Conservation (phyloP, 495 filamentous ascomycete species). For the Podospora fimiseda region DNA sequence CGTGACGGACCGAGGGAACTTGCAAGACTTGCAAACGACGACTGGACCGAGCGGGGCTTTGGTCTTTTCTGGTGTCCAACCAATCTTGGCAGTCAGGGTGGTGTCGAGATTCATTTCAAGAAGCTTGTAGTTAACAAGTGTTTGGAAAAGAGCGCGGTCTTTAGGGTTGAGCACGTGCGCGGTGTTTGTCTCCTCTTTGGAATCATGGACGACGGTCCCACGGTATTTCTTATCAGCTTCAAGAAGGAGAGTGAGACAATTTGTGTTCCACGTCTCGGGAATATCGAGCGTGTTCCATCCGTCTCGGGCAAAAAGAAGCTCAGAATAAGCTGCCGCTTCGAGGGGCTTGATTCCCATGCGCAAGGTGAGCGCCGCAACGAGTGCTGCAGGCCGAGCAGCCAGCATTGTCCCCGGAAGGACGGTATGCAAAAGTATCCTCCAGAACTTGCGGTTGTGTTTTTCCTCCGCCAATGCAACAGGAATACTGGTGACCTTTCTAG, state of each 20-base stretch:
- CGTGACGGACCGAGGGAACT: constrained; percentile 41
- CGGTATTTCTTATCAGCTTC: constrained; percentile 35
- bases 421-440: constrained; percentile 39
- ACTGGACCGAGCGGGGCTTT: constrained; percentile 31
- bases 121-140: constrained; percentile 42
- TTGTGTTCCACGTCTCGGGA: constrained; percentile 41
- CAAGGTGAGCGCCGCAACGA: constrained; percentile 40
- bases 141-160: constrained; percentile 34
- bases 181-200: too few relatives aligned
- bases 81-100: constrained; percentile 25
- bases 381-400: constrained; percentile 31
- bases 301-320: constrained; percentile 30
- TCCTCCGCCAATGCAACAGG: constrained; percentile 32
- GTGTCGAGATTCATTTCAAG: constrained; percentile 40
- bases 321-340: constrained; percentile 27
- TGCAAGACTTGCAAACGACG: constrained; percentile 32
- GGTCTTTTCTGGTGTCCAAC: constrained; percentile 39
- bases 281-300: constrained; percentile 39
- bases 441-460: constrained; percentile 30
- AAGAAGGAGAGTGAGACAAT: constrained; percentile 36
- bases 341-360: constrained; percentile 38
- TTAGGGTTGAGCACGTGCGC: constrained; percentile 18
- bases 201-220: too few relatives aligned
- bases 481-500: constrained; percentile 27
- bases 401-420: constrained; percentile 41